Conservation (phyloP, 169 alveolate genomes). For the Pseudocohnilembus persalinus region DNA sequence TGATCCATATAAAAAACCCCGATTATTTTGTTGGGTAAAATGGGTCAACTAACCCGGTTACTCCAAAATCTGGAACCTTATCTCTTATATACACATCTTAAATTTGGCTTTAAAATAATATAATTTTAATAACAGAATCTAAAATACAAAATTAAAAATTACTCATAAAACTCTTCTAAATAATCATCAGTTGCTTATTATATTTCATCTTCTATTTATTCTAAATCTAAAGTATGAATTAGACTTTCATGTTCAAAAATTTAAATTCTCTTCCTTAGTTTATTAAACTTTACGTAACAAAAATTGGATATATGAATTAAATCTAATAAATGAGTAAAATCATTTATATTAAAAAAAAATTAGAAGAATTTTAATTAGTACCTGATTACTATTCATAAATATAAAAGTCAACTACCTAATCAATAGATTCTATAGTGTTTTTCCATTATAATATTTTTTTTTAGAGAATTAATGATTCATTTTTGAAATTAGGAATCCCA, state of each 20-base stretch:
- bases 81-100: background rate
- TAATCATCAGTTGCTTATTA: background rate
- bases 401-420: conserved; percentile 6
- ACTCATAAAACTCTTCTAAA: background rate
- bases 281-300: too few species aligned
- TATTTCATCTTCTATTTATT: background rate
- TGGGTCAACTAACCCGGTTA: conserved; percentile 15
- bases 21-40: background rate
- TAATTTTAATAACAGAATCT: background rate
- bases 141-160: background rate
- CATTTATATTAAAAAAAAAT: background rate
- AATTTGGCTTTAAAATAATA: background rate
- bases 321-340: too few species aligned
- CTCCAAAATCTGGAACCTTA: conserved; percentile 6
- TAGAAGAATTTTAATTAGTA: background rate
- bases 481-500: conserved; percentile 14
- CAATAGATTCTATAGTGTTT: background rate
- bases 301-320: too few species aligned
- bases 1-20: conserved; percentile 26
- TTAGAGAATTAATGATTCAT: conserved; percentile 5
- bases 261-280: too few species aligned
- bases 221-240: background rate
- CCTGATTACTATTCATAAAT: background rate
- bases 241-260: background rate
- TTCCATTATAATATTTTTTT: background rate